Percentiles rank a stretch among this genome's conserved stretches.
phyloP scores from a whole-genome alignment of 2,329 filamentous ascomycete genomes.

The Penicillium sp. region DNA sequence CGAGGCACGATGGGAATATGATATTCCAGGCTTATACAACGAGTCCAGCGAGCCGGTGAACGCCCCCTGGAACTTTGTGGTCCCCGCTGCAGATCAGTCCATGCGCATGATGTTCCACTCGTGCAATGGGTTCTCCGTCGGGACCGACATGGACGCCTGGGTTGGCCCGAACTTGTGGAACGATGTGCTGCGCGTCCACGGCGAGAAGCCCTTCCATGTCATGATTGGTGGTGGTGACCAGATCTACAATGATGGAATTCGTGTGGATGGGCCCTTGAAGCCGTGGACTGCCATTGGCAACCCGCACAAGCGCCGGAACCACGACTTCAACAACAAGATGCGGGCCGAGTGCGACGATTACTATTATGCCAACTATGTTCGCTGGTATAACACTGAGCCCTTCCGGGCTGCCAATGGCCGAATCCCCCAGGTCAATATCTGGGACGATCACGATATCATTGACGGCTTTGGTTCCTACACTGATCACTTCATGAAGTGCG shows the following conservation, averaged over 20 bases:
- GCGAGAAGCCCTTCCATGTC: conserved; percentile 59
- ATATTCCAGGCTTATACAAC: conserved; percentile 64
- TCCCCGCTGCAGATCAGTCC: conserved; percentile 59
- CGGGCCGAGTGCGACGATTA: conserved; percentile 59
- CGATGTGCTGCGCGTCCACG: conserved; percentile 61
- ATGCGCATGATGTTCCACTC: conserved; percentile 70
- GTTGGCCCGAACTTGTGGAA: conserved; percentile 62
- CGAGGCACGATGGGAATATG: conserved; percentile 78
- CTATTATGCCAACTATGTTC: conserved; percentile 61
- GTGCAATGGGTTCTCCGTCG: conserved; percentile 66
- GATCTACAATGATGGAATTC: conserved; percentile 72
- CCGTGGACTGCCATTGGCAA: conserved; percentile 61
- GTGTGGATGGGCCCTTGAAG: conserved; percentile 76
- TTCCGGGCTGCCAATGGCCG: conserved; percentile 60
- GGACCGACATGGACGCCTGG: conserved; percentile 62
- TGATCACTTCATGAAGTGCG: conserved; percentile 64
- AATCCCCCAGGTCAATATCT: conserved; percentile 64
- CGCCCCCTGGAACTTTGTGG: conserved; percentile 53
- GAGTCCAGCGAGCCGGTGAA: conserved; percentile 55
- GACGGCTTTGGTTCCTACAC: conserved; percentile 66
- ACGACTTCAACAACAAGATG: conserved; percentile 64
- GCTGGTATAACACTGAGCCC: conserved; percentile 67
- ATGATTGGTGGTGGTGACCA: conserved; percentile 92
- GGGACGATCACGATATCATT: conserved; percentile 66
- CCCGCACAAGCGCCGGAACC: conserved; percentile 58